These are phyloP conservation scores for Alternaria conjuncta DNA, from an alignment of 2,329 filamentous ascomycete genomes.

Conservation along the genomic window DNA sequence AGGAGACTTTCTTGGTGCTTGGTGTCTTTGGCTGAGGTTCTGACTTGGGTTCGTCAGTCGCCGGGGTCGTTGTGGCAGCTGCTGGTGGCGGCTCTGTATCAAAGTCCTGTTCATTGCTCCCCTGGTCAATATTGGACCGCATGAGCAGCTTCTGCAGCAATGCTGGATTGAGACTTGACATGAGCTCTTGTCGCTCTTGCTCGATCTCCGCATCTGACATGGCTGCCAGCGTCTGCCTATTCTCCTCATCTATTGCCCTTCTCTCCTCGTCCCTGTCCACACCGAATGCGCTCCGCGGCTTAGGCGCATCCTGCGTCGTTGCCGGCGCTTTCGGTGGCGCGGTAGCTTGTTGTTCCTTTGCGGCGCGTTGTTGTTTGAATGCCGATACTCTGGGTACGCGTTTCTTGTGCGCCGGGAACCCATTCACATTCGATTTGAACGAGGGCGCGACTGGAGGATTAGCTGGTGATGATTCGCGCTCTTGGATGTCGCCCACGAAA, in stretches of 20 bases:
- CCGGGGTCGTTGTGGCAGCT: neutral
- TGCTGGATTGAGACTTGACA: conserved; percentile 75
- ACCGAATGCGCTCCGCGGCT: conserved; percentile 18
- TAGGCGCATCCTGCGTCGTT: conserved; percentile 19
- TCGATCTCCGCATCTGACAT: conserved; percentile 88
- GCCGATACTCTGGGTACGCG: conserved; percentile 70
- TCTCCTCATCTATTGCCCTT: conserved; percentile 80
- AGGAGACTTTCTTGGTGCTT: conserved; percentile 45
- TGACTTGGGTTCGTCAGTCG: conserved; percentile 18
- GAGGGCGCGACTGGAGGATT: conserved; percentile 70
- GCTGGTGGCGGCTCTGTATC: conserved; percentile 14
- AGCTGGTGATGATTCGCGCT: conserved; percentile 68
- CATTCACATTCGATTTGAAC: conserved; percentile 63
- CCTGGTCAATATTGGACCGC: conserved; percentile 77
- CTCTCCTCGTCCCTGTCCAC: conserved; percentile 63
- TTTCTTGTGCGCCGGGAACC: conserved; percentile 90
- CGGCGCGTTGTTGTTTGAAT: conserved; percentile 74
- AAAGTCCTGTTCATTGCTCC: conserved; percentile 52
- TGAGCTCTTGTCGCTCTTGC: conserved; percentile 78
- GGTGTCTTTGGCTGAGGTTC: conserved; percentile 14
- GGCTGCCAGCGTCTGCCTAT: conserved; percentile 70
- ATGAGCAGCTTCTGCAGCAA: conserved; percentile 78
- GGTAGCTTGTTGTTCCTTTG: conserved; percentile 32
- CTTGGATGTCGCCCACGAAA: conserved; percentile 78
- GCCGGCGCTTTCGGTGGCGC: conserved; percentile 11